These are phyloP conservation scores for Neonectria coccinea DNA, from an alignment of 2,329 filamentous ascomycete species.

Conservation along the genomic window DNA sequence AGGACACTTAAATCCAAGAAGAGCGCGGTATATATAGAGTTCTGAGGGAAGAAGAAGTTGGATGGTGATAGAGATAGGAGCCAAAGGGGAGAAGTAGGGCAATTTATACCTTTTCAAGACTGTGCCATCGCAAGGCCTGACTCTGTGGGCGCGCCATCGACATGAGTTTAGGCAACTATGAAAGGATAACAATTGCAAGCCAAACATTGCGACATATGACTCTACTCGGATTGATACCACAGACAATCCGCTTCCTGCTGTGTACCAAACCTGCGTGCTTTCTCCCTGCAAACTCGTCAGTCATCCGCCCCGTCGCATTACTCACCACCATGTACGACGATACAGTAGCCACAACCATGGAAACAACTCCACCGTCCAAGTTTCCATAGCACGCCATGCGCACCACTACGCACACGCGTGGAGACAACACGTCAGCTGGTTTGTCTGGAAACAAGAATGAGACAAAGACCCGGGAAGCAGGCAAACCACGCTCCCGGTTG, in stretches of 20 bases:
- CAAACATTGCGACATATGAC: not conserved
- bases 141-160: not conserved
- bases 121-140: not conserved
- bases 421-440: not conserved
- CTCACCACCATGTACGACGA: too few species aligned
- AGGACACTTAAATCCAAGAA: too few species aligned
- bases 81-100: not conserved
- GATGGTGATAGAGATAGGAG: not conserved
- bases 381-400: not conserved
- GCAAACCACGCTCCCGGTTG: constrained; percentile 1
- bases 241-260: too few species aligned
- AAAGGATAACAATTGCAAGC: not conserved
- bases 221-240: not conserved
- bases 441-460: not conserved
- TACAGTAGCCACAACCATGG: too few species aligned
- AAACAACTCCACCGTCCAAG: not conserved
- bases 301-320: too few species aligned
- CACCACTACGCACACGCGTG: not conserved
- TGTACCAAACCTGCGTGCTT: too few species aligned
- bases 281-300: too few species aligned
- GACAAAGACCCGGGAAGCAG: not conserved
- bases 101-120: not conserved
- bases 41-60: not conserved
- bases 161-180: not conserved
- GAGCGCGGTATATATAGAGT: not conserved